A percentile compares a stretch with the other conserved stretches of the same genome.
phyloP scores from a whole-genome alignment of 1,284 basidiomycete species.

The Cryptococcus sp. region DNA sequence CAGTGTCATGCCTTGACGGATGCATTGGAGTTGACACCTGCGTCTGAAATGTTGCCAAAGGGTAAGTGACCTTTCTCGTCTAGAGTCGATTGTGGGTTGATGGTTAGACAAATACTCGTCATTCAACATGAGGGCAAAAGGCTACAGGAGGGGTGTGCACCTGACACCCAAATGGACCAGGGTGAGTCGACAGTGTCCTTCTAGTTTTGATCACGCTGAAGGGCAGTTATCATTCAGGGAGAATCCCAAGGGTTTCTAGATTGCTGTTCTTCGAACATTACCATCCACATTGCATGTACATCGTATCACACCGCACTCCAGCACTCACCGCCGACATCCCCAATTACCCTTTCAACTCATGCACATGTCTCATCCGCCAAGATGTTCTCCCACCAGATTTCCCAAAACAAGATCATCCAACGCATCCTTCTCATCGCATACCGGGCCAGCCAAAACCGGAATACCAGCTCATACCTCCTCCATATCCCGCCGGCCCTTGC shows the following conservation, averaged over 20 bases:
- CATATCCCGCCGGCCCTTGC: neutral
- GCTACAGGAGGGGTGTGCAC: constrained; percentile 91
- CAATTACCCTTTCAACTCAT: neutral
- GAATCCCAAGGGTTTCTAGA: constrained; percentile 6
- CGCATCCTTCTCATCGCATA: neutral
- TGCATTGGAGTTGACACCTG: constrained; percentile 39
- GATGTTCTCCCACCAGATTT: too few relatives aligned
- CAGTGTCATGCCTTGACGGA: constrained; percentile 53
- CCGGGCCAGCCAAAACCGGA: neutral
- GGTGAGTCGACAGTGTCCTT: constrained; percentile 51
- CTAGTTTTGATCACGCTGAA: neutral
- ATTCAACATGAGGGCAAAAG: constrained; percentile 62
- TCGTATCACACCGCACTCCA: neutral
- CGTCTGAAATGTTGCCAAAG: constrained; percentile 47
- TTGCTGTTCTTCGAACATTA: neutral
- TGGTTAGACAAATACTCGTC: constrained; percentile 88
- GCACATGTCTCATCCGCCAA: neutral
- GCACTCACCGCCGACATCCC: neutral
- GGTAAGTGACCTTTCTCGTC: constrained; percentile 39
- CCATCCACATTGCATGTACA: neutral
- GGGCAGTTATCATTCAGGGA: constrained; percentile 2
- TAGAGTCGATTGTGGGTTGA: neutral
- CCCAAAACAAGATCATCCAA: neutral
- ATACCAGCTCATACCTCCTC: neutral
- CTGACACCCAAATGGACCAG: constrained; percentile 93